Evolutionary conservation across 1,139 yeast species (phyloP).

Genomic region (Candida pseudoviswanathii): DNA sequence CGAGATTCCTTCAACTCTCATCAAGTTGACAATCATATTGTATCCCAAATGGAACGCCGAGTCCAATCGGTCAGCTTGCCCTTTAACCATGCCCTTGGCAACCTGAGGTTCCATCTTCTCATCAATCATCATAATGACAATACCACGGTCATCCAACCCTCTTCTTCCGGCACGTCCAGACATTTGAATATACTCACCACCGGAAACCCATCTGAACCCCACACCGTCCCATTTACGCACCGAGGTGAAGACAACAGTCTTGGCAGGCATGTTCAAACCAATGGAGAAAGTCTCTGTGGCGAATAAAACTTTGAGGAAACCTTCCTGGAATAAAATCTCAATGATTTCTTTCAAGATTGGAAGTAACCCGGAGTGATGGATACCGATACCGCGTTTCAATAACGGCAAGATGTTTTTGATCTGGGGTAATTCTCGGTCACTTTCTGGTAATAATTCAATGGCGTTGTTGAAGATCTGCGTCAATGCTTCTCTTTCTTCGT

Average conservation of each 20-base stretch:
- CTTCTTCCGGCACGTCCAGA: constrained; percentile 99
- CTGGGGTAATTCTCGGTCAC: constrained; percentile 91
- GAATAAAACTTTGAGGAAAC: constrained; percentile 87
- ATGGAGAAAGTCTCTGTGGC: constrained; percentile 98
- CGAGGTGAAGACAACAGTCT: constrained; percentile 95
- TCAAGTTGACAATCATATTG: constrained; percentile 92
- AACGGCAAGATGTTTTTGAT: constrained; percentile 88
- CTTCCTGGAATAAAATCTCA: constrained; percentile 96
- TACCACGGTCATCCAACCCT: constrained; percentile 98
- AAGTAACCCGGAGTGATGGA: constrained; percentile 94
- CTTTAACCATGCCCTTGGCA: constrained; percentile 99
- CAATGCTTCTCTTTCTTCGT: constrained; percentile 88
- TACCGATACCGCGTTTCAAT: constrained; percentile 93
- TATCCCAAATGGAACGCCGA: constrained; percentile 97
- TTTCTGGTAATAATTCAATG: constrained; percentile 80
- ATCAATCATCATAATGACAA: constrained; percentile 98
- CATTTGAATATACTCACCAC: constrained; percentile 99
- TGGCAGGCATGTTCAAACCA: constrained; percentile 98
- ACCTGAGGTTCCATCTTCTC: constrained; percentile 99
- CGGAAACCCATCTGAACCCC: constrained; percentile 97
- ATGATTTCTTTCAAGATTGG: constrained; percentile 96
- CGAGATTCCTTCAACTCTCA: constrained; percentile 97
- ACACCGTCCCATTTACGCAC: constrained; percentile 98
- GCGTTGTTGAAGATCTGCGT: constrained; percentile 90
- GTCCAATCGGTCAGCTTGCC: constrained; percentile 94